phyloP scores from a whole-genome alignment of 306 rosid genomes.

The Luffa acutangula region DNA sequence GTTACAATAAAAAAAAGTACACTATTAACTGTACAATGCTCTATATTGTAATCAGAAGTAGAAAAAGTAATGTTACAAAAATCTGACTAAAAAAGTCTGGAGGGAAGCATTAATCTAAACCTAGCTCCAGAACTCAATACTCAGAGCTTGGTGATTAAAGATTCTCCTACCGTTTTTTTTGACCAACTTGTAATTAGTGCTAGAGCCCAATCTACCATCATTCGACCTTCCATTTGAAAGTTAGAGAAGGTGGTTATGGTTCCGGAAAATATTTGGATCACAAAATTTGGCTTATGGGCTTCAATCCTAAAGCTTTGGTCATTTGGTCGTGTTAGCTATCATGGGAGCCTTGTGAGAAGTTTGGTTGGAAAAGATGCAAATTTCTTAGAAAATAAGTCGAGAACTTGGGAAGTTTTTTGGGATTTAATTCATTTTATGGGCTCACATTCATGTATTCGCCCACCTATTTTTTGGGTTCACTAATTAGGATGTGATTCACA shows the following conservation, averaged over 20 bases:
- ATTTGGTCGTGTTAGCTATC: neutral
- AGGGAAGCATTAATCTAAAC: neutral
- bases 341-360: neutral
- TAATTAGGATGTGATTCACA: neutral
- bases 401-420: neutral
- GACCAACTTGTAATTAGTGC: neutral
- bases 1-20: neutral
- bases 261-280: neutral
- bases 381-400: neutral
- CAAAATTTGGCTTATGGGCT: neutral
- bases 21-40: neutral
- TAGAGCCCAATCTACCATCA: neutral
- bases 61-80: neutral
- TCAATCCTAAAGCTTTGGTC: neutral
- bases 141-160: neutral
- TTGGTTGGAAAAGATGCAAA: neutral
- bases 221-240: neutral
- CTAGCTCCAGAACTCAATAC: neutral
- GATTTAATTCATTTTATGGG: neutral
- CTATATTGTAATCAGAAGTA: neutral
- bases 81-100: neutral
- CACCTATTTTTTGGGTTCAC: neutral
- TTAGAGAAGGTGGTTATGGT: neutral
- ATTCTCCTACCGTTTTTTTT: neutral
- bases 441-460: neutral